Evolutionary conservation across 2,329 filamentous ascomycete genomes (phyloP).

Genomic region (Fusarium xylarioides): DNA sequence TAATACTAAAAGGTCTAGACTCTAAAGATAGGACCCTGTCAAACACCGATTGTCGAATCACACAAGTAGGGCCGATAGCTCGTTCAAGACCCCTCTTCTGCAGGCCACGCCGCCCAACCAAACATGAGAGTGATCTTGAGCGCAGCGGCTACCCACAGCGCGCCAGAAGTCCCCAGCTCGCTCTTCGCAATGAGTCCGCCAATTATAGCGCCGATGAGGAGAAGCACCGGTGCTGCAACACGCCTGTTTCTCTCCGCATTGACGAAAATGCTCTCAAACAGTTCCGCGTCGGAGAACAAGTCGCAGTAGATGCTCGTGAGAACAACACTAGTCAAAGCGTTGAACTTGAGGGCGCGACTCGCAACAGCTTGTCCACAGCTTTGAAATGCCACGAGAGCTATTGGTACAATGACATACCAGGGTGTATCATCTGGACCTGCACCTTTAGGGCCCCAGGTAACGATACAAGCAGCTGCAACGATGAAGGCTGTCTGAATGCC

Average conservation of each 20-base stretch:
- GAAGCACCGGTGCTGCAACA: slow-evolving; percentile 57
- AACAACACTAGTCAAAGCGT: slow-evolving; percentile 79
- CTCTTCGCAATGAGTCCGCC: slow-evolving; percentile 62
- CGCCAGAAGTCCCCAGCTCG: slow-evolving; percentile 58
- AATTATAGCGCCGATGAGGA: slow-evolving; percentile 59
- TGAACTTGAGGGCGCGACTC: slow-evolving; percentile 74
- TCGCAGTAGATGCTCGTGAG: slow-evolving; percentile 86
- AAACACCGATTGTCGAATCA: background rate
- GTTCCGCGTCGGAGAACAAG: slow-evolving; percentile 71
- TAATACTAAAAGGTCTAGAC: background rate
- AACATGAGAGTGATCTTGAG: slow-evolving; percentile 66
- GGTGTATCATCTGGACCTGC: slow-evolving; percentile 54
- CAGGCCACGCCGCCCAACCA: slow-evolving; percentile 70
- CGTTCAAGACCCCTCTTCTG: slow-evolving; percentile 46
- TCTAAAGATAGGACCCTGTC: background rate
- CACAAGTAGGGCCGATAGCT: background rate
- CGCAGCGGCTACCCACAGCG: slow-evolving; percentile 67
- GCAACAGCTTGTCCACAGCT: slow-evolving; percentile 81
- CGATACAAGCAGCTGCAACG: slow-evolving; percentile 61
- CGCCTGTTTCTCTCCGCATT: slow-evolving; percentile 63
- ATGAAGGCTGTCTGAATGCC: slow-evolving; percentile 61
- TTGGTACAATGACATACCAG: slow-evolving; percentile 71
- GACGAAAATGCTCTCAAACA: slow-evolving; percentile 50
- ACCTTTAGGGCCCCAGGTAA: slow-evolving; percentile 57
- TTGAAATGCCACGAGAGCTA: slow-evolving; percentile 78